phyloP scores from a whole-genome alignment of 148 eudicot species.

The Nyssa sinensis region DNA sequence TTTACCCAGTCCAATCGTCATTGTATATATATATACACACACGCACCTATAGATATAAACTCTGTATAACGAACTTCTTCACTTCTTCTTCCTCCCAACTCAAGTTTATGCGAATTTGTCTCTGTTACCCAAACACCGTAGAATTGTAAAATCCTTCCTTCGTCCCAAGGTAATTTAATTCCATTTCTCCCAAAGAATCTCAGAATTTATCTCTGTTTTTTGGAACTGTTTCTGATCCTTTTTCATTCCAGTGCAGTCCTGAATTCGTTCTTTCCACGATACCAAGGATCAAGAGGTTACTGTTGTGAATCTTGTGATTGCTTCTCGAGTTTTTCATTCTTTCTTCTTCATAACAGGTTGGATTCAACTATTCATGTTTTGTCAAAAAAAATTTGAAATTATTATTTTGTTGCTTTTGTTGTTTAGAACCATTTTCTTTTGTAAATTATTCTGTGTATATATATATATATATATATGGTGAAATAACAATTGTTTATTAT shows the following conservation, averaged over 20 bases:
- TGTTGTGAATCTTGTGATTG: too few relatives aligned
- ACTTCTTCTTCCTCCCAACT: constrained; percentile 2
- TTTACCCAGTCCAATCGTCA: neutral
- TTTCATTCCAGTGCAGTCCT: neutral
- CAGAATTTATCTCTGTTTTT: neutral
- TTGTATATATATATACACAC: neutral
- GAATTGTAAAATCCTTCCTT: neutral
- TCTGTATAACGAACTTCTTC: constrained; percentile 14
- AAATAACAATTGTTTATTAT: neutral
- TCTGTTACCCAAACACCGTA: constrained; percentile 8
- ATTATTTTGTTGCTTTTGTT: too few relatives aligned
- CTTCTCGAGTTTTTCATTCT: neutral
- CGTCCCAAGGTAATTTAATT: constrained; percentile 1
- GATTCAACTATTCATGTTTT: neutral
- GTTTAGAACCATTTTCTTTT: neutral
- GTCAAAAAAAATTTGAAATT: neutral
- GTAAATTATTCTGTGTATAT: too few relatives aligned
- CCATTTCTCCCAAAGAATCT: neutral
- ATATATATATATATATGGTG: neutral
- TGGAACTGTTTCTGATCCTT: neutral
- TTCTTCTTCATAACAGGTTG: neutral
- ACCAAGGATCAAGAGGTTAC: neutral
- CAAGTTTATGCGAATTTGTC: constrained; percentile 13
- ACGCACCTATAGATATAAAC: neutral
- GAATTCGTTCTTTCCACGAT: neutral